Evolutionary conservation across 257 asterid genomes (phyloP).

Genomic region (Cruciata laevipes): DNA sequence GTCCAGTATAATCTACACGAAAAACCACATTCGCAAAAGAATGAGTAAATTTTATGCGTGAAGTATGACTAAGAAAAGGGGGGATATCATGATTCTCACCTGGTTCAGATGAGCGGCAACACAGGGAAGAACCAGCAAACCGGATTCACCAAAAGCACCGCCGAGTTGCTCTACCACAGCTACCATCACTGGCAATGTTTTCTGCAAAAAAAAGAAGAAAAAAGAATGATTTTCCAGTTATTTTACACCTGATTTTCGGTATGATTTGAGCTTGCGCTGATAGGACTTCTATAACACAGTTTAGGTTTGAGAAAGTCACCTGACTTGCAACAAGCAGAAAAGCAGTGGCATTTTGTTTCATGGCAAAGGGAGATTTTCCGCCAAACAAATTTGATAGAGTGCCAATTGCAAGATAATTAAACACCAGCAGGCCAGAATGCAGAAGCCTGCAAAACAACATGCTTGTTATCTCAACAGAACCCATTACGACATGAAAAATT

Average conservation of each 20-base stretch:
- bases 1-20: conserved; percentile 63
- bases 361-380: conserved; percentile 54
- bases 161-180: conserved; percentile 99
- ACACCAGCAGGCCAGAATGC: conserved; percentile 52
- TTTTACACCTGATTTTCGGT: background rate
- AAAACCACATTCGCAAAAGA: background rate
- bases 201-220: conserved; percentile 31
- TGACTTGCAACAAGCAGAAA: conserved; percentile 84
- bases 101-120: conserved; percentile 93
- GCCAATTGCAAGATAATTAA: conserved; percentile 50
- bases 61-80: background rate
- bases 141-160: conserved; percentile 85
- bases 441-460: conserved; percentile 53
- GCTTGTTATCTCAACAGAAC: conserved; percentile 14
- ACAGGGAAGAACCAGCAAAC: conserved; percentile 86
- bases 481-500: background rate
- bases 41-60: background rate
- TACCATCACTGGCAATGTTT: conserved; percentile 92
- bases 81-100: conserved; percentile 29
- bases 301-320: conserved; percentile 33
- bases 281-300: background rate
- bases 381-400: conserved; percentile 46
- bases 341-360: conserved; percentile 66
- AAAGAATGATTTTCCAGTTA: background rate
- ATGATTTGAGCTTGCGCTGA: background rate